Evolutionary conservation across 495 filamentous ascomycete genomes (phyloP).

Genomic region (Aspergillus haitiensis): DNA sequence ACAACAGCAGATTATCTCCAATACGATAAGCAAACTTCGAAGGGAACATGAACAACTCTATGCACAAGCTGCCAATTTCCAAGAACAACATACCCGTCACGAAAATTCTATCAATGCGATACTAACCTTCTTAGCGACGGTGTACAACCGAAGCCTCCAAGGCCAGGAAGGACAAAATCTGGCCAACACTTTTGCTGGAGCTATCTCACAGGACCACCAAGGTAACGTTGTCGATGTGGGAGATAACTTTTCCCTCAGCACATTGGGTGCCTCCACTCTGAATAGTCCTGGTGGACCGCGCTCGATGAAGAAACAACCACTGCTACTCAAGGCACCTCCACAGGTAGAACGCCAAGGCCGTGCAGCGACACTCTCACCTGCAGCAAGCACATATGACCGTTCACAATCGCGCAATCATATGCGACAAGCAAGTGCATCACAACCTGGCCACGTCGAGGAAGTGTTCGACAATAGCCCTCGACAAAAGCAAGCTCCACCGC

Average conservation of each 20-base stretch:
- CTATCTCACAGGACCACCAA: slow-evolving; percentile 56
- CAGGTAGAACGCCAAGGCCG: slow-evolving; percentile 33
- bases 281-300: slow-evolving; percentile 41
- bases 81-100: slow-evolving; percentile 88
- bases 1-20: slow-evolving; percentile 81
- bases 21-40: slow-evolving; percentile 71
- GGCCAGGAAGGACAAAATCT: slow-evolving; percentile 65
- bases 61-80: slow-evolving; percentile 85
- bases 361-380: slow-evolving; percentile 44
- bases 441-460: slow-evolving; percentile 46
- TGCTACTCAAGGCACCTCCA: slow-evolving; percentile 54
- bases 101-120: slow-evolving; percentile 99
- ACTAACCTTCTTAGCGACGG: slow-evolving; percentile 91
- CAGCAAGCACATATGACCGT: slow-evolving; percentile 34
- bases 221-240: slow-evolving; percentile 73
- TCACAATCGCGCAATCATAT: slow-evolving; percentile 35
- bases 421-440: slow-evolving; percentile 37
- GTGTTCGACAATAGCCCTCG: slow-evolving; percentile 45
- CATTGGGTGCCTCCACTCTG: slow-evolving; percentile 37
- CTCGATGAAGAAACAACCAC: slow-evolving; percentile 49
- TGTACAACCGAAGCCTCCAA: slow-evolving; percentile 80
- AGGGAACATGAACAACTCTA: slow-evolving; percentile 87
- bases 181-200: slow-evolving; percentile 68
- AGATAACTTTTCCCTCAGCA: slow-evolving; percentile 53
- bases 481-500: slow-evolving; percentile 26